Evolutionary conservation across 352 stramenopile genomes (phyloP), one percentile per base, ranked within the genome.

Genomic region (Phytopythium boreale): DNA sequence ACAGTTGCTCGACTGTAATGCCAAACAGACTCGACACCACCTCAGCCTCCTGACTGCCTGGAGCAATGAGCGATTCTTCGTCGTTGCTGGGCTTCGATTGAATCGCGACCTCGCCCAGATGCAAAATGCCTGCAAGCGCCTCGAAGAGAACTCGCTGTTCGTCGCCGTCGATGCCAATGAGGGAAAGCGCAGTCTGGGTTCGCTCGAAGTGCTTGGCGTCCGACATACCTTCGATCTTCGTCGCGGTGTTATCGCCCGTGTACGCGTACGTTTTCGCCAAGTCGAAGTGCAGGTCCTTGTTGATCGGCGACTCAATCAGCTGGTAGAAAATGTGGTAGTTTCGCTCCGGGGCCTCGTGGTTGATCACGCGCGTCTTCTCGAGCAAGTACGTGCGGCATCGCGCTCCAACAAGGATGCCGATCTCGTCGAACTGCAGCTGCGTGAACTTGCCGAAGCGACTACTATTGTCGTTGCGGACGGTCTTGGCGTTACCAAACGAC

Each of bases 261-360:
- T 92, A 93, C 52, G 71, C 61, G 41, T 93, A 93, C 49, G 76
- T 67, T 43, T 75, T 88, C 26, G 63, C 47, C 7, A 68, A 14
- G 37, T 93, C 79, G 6, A 92, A 71, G 29, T 78, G 67, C 27
- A 88, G 51, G 12, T 89, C 76, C 17, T 72, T 68, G 43, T 74
- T 75, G 47, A 86, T 61, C 9, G 81, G 63, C 15, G 77, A 86
- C 65, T 93, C 86, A 7, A 92, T 56, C 31, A 90, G 68, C 66
- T 98, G 87, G 72, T 98, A 98, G 71, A 98, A 98, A 66, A 99
- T 98, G 77, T 99, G 95, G 76, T 98, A 98, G 71, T 98, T 98
- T 27, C 96, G 77, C 72, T 99, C 96, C 2, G 90, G 82, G 3
- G 79, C 80, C 61, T 96, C 92, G 70, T 99, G 96, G 36, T 92